Evolutionary conservation across 2,329 filamentous ascomycete species (phyloP).

Genomic region (Daldinia eschscholtzii): DNA sequence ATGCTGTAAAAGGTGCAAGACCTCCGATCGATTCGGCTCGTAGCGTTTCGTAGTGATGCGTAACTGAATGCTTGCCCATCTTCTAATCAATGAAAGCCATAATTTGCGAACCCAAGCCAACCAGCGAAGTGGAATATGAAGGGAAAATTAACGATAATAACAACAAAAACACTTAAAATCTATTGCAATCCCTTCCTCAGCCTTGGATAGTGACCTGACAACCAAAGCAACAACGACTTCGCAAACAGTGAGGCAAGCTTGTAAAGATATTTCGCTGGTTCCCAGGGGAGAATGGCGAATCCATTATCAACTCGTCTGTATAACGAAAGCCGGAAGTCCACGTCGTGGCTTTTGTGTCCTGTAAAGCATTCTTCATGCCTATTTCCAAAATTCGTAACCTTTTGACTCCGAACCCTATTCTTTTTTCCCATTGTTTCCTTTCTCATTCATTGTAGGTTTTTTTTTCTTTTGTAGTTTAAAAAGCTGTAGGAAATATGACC

Average conservation of each 20-base stretch:
- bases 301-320: slow-evolving; percentile 13
- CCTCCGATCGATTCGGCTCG: slow-evolving; percentile 10
- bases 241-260: background rate
- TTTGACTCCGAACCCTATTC: slow-evolving; percentile 35
- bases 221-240: background rate
- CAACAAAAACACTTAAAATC: background rate
- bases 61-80: slow-evolving; percentile 18
- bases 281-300: background rate
- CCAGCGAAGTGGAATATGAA: background rate
- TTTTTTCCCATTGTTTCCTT: slow-evolving; percentile 16
- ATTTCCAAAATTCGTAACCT: slow-evolving; percentile 28
- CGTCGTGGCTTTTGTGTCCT: slow-evolving; percentile 23
- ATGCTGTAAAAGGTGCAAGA: slow-evolving; percentile 4
- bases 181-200: background rate
- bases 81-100: slow-evolving; percentile 17
- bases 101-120: slow-evolving; percentile 3
- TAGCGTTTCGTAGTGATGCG: slow-evolving; percentile 18
- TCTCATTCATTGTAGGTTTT: slow-evolving; percentile 19
- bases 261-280: background rate
- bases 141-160: background rate
- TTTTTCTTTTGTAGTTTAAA: slow-evolving; percentile 9
- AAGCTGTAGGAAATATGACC: slow-evolving; percentile 18
- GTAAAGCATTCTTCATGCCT: slow-evolving; percentile 30
- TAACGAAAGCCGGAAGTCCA: slow-evolving; percentile 7
- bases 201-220: background rate